phyloP scores from a whole-genome alignment of 139 green algal genomes.

The Nannochloris sp. region DNA sequence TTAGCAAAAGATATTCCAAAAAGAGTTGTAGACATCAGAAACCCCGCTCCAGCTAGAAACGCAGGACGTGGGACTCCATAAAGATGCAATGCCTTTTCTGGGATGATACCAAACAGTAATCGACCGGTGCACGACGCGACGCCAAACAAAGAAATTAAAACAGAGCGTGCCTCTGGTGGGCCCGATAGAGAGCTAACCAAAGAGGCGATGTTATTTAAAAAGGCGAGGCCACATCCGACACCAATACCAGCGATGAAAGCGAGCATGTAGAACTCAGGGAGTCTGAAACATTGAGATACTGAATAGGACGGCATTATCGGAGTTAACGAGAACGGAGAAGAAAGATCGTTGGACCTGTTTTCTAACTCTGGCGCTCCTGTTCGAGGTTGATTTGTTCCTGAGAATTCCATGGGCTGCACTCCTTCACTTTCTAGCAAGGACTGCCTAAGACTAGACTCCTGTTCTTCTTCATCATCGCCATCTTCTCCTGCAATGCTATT shows the following conservation, averaged over 20 bases:
- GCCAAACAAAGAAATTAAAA: slow-evolving; percentile 70
- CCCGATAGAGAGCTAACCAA: slow-evolving; percentile 47
- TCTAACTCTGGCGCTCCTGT: no score
- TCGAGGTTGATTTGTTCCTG: no score
- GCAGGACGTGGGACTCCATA: slow-evolving; percentile 3
- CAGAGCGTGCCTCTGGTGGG: slow-evolving; percentile 27
- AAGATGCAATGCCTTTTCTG: not conserved
- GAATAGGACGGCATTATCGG: not conserved
- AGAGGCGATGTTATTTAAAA: slow-evolving; percentile 74
- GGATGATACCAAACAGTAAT: slow-evolving; percentile 1
- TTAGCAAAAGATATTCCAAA: slow-evolving; percentile 5
- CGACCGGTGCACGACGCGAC: slow-evolving; percentile 52
- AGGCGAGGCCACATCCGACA: slow-evolving; percentile 50
- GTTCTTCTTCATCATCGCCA: not conserved
- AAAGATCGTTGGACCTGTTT: not conserved
- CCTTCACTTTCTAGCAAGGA: not conserved
- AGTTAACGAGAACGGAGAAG: slow-evolving; percentile 8
- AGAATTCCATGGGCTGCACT: no score
- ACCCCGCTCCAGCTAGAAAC: not conserved
- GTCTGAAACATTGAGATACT: slow-evolving; percentile 18
- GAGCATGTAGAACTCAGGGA: slow-evolving; percentile 59
- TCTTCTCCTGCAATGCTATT: not conserved
- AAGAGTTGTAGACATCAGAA: not conserved
- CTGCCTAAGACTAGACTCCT: not conserved
- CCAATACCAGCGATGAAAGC: slow-evolving; percentile 41